Evolutionary conservation across 164 flowering plant genomes (phyloP).

Genomic region (Umbilicus rupestris): DNA sequence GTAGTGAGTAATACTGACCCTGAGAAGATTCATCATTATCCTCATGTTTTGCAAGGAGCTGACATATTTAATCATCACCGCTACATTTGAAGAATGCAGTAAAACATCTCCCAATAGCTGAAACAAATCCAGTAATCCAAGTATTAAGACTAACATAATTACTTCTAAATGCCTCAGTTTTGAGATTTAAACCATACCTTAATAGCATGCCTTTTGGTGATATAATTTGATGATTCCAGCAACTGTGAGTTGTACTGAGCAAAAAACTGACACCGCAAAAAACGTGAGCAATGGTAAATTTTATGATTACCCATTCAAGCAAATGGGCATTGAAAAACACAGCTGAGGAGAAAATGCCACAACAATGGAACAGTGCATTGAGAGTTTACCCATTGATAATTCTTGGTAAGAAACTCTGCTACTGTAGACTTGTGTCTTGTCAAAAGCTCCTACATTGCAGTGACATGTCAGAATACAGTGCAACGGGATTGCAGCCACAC

Average conservation of each 20-base stretch:
- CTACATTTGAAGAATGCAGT: slow-evolving; percentile 80
- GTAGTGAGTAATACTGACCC: slow-evolving; percentile 35
- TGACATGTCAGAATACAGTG: neutral
- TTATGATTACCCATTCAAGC: neutral
- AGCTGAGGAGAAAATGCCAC: neutral
- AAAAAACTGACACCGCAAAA: slow-evolving; percentile 56
- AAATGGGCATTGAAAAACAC: neutral
- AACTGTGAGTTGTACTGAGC: slow-evolving; percentile 72
- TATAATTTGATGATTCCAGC: slow-evolving; percentile 74
- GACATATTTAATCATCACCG: slow-evolving; percentile 78
- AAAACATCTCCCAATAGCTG: slow-evolving; percentile 91
- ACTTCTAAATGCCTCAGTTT: too few relatives aligned
- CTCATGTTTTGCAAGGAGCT: slow-evolving; percentile 81
- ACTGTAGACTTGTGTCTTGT: slow-evolving; percentile 95
- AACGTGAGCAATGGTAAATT: neutral
- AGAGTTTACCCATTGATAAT: slow-evolving; percentile 75
- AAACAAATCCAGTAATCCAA: neutral
- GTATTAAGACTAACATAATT: too few relatives aligned
- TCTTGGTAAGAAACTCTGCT: slow-evolving; percentile 83
- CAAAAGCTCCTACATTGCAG: slow-evolving; percentile 68
- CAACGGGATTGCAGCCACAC: neutral
- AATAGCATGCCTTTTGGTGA: slow-evolving; percentile 78
- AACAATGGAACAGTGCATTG: neutral
- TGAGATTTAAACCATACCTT: slow-evolving; percentile 22
- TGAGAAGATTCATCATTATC: slow-evolving; percentile 92